phyloP scores from a whole-genome alignment of 768 basidiomycete genomes.

The Suillus sp. region DNA sequence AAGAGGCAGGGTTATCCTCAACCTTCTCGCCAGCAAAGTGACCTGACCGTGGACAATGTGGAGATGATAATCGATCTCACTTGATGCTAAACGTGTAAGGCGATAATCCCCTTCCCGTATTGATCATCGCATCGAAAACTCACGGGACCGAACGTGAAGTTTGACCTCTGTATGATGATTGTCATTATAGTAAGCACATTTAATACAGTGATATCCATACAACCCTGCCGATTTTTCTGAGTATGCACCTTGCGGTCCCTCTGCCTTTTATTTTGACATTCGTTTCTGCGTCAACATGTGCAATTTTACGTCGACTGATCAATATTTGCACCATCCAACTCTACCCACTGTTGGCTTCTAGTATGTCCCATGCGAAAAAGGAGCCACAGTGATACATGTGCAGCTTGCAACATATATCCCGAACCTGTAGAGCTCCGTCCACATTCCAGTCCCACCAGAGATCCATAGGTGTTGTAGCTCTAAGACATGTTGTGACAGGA shows the following conservation, averaged over 20 bases:
- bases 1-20: background rate
- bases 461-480: background rate
- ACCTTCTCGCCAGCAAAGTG: slow-evolving; percentile 2
- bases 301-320: slow-evolving; percentile 29
- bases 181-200: slow-evolving; percentile 8
- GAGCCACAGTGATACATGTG: background rate
- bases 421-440: background rate
- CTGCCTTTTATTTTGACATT: slow-evolving; percentile 23
- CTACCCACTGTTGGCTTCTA: background rate
- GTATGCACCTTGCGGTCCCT: background rate
- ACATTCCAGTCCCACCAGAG: background rate
- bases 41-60: background rate
- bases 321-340: slow-evolving; percentile 31
- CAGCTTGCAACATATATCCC: background rate
- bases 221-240: slow-evolving; percentile 1
- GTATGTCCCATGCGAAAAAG: background rate
- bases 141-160: background rate
- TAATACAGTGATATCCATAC: background rate
- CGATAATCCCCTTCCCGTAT: background rate
- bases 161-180: background rate
- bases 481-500: background rate
- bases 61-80: slow-evolving; percentile 11
- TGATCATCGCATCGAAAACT: background rate
- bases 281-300: slow-evolving; percentile 21
- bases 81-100: background rate